Evolutionary conservation across 306 rosid genomes (phyloP), one percentile per base, ranked within the genome.

Genomic region (Canavalia ensiformis): DNA sequence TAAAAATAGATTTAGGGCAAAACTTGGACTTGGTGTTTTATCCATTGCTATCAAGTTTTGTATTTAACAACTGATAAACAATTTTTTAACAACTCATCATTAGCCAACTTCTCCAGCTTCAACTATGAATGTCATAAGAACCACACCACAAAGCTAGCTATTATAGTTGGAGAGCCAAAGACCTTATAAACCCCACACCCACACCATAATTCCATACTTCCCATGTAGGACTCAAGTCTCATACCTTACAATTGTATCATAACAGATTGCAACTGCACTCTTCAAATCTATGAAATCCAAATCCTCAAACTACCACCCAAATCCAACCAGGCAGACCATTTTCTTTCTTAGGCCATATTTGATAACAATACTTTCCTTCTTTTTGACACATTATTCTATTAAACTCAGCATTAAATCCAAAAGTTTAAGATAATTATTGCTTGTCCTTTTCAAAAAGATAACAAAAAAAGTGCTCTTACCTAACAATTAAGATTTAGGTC

Each of bases 31-130:
- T 42, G 18, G 60, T 60, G 44, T 34, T 67, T 75, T 50, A 76
- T 59, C 65, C 60, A 33, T 46, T 75, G 70, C 46, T 41, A 77
- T 41, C 74, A 76, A 47, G 44, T 76, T 76, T 67, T 56, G 58
- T 46, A 76, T 51, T 58, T 41, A 42, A 69, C 67, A 56, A 39
- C 76, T 34, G 76, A 74, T 8, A 13, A n/a, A 4, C 41, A 9
- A 62, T 6, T 44, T 71, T 70, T 62, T 18, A 33, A 71, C 12
- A 60, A 59, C 44, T 49, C 33, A 66, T 66, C 62, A 4, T 29
- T 47, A 70, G 60, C 59, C 33, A 65, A 39, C 42, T 58, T 60
- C 60, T 6, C 3, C 41, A 2, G 41, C 4, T 37, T 37, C 41
- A 37, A 37, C 41, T 37, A 37, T 8, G 25, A 18, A 18, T 18